These are phyloP conservation scores for Chlamydomonas reinhardtii DNA, from an alignment of 163 green algal genomes.

Conservation along the genomic window DNA sequence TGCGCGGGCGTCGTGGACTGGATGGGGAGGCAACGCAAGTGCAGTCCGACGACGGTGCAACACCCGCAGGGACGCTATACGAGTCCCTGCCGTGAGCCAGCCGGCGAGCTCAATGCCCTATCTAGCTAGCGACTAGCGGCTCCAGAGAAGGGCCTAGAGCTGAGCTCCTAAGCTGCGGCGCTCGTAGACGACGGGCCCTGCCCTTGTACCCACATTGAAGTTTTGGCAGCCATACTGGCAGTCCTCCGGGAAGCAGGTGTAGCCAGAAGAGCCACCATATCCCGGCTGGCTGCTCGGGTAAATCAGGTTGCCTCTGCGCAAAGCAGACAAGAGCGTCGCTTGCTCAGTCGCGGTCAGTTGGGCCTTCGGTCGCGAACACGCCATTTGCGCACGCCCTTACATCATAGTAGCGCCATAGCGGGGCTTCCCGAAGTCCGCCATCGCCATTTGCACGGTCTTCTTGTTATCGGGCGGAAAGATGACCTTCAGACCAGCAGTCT, in stretches of 20 bases:
- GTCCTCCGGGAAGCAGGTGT: constrained; percentile 62
- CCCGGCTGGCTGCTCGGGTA: constrained; percentile 57
- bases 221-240: constrained; percentile 79
- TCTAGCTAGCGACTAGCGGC: too few species aligned
- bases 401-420: constrained; percentile 69
- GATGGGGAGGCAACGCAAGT: too few species aligned
- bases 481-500: neutral
- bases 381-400: constrained; percentile 21
- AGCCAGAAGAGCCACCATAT: constrained; percentile 27
- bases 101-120: too few species aligned
- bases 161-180: too few species aligned
- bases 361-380: too few species aligned
- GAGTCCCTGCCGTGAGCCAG: too few species aligned
- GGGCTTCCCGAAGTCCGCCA: constrained; percentile 75
- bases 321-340: neutral
- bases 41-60: too few species aligned
- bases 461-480: neutral
- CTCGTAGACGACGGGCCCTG: too few species aligned
- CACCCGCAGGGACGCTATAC: too few species aligned
- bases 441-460: constrained; percentile 50
- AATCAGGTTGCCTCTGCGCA: constrained; percentile 69
- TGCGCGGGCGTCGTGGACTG: too few species aligned
- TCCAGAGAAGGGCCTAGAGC: too few species aligned
- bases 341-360: too few species aligned
- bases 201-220: constrained; percentile 64